phyloP scores from a whole-genome alignment of 108 stramenopile genomes.

The Skeletonema menzelii region DNA sequence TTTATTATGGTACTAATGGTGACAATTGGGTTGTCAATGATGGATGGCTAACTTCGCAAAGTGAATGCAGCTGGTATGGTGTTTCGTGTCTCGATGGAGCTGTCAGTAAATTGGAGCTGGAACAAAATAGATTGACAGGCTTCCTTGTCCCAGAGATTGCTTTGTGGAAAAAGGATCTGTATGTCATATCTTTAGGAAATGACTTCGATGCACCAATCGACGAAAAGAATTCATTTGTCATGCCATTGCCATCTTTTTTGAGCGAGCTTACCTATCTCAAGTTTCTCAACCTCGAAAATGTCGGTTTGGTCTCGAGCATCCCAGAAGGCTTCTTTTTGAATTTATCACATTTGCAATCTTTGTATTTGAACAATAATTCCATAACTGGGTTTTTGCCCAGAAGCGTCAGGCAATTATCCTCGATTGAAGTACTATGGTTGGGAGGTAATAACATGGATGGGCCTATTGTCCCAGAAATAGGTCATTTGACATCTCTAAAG shows the following conservation, averaged over 20 bases:
- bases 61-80: constrained; percentile 63
- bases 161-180: constrained; percentile 13
- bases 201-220: constrained; percentile 28
- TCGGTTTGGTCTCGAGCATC: constrained; percentile 29
- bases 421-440: constrained; percentile 45
- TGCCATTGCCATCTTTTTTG: constrained; percentile 34
- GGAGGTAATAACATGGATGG: constrained; percentile 48
- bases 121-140: constrained; percentile 34
- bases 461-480: constrained; percentile 35
- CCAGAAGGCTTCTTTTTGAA: constrained; percentile 20
- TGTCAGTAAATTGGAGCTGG: constrained; percentile 21
- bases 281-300: constrained; percentile 25
- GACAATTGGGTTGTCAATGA: constrained; percentile 27
- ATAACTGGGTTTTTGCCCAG: constrained; percentile 47
- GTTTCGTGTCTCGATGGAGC: constrained; percentile 28
- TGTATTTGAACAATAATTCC: constrained; percentile 62
- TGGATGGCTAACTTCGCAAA: constrained; percentile 50
- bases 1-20: constrained; percentile 51
- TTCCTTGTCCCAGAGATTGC: constrained; percentile 30
- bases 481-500: constrained; percentile 18
- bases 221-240: constrained; percentile 22
- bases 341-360: constrained; percentile 36
- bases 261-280: constrained; percentile 19
- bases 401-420: constrained; percentile 16
- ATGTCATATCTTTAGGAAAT: constrained; percentile 35